Percentiles rank a stretch among this genome's conserved stretches.
phyloP scores from a whole-genome alignment of 805 yeast species.

The Saccharomyces eubayanus region DNA sequence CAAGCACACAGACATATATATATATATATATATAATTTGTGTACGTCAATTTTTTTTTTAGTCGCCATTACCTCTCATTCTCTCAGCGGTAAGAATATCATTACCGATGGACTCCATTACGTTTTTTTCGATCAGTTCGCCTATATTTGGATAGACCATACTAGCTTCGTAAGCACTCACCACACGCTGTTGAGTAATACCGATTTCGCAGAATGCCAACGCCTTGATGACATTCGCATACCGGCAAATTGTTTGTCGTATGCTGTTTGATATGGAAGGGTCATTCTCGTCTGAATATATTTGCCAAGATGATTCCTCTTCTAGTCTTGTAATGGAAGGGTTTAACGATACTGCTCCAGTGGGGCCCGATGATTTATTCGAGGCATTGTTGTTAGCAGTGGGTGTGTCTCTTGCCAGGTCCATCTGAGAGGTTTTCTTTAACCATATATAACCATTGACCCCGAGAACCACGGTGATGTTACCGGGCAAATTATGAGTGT shows the following conservation, averaged over 20 bases:
- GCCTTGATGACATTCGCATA: conserved; percentile 80
- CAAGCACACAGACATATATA: conserved; percentile 1
- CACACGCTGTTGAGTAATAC: conserved; percentile 75
- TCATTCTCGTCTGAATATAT: conserved; percentile 89
- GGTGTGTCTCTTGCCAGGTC: conserved; percentile 26
- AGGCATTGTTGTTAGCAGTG: conserved; percentile 13
- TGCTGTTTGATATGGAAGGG: conserved; percentile 45
- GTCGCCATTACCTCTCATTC: conserved; percentile 54
- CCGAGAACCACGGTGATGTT: conserved; percentile 85
- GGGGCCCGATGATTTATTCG: conserved; percentile 24
- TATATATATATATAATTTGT: neutral
- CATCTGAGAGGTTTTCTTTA: conserved; percentile 53
- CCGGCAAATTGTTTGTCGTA: conserved; percentile 69
- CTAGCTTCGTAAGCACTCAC: conserved; percentile 84
- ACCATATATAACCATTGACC: conserved; percentile 91
- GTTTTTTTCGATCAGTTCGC: conserved; percentile 64
- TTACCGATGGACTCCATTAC: conserved; percentile 65
- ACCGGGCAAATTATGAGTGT: conserved; percentile 87
- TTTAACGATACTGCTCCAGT: conserved; percentile 25
- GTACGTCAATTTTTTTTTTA: neutral
- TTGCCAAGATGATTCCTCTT: conserved; percentile 90
- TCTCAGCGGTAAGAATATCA: conserved; percentile 62
- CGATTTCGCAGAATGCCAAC: conserved; percentile 74
- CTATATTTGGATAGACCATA: conserved; percentile 61
- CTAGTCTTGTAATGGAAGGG: conserved; percentile 66